These are phyloP conservation scores for Fusarium sarcochroum DNA, from an alignment of 2,329 filamentous ascomycete genomes.

Conservation along the genomic window DNA sequence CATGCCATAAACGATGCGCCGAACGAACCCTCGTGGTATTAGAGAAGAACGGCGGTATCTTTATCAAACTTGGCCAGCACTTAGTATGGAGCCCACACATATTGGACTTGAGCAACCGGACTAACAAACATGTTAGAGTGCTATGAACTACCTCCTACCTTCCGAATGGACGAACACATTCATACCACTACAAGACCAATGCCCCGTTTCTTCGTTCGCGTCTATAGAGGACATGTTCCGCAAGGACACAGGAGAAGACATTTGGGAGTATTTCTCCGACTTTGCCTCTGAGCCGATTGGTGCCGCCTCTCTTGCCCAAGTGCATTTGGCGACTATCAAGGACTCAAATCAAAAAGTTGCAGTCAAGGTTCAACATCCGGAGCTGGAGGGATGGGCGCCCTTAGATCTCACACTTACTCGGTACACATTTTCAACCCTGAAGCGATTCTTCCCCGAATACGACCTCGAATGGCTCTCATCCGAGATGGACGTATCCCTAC, in stretches of 20 bases:
- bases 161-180: slow-evolving; percentile 96
- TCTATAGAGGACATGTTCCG: slow-evolving; percentile 90
- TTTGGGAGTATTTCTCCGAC: slow-evolving; percentile 87
- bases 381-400: slow-evolving; percentile 88
- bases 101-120: neutral
- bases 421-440: slow-evolving; percentile 91
- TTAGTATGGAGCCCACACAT: slow-evolving; percentile 64
- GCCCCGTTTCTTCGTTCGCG: slow-evolving; percentile 89
- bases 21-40: slow-evolving; percentile 87
- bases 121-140: slow-evolving; percentile 71
- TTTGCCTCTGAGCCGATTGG: slow-evolving; percentile 88
- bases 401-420: slow-evolving; percentile 88
- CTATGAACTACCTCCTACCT: slow-evolving; percentile 94
- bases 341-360: slow-evolving; percentile 89
- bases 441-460: slow-evolving; percentile 96
- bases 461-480: slow-evolving; percentile 95
- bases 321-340: slow-evolving; percentile 88
- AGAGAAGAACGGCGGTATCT: slow-evolving; percentile 97
- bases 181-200: slow-evolving; percentile 94
- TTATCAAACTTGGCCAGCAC: slow-evolving; percentile 98
- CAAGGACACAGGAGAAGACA: slow-evolving; percentile 81
- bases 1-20: slow-evolving; percentile 94
- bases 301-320: slow-evolving; percentile 93
- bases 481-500: slow-evolving; percentile 92
- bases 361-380: slow-evolving; percentile 96